A percentile compares a stretch with the other conserved stretches of the same genome.
Conservation (phyloP, 805 yeast genomes). For the Sungouiella thailandica region DNA sequence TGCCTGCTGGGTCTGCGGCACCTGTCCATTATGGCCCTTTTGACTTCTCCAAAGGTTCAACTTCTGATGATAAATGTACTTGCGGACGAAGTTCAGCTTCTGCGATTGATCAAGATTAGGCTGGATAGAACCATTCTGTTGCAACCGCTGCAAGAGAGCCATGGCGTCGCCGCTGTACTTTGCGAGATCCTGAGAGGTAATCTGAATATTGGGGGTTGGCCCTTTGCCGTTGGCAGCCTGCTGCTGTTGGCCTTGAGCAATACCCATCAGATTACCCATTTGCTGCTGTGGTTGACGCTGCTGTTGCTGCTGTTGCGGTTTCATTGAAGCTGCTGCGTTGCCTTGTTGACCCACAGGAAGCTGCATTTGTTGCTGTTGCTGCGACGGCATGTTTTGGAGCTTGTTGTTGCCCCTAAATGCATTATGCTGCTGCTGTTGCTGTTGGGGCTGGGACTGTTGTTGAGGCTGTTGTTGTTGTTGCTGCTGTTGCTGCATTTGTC, state of each 20-base stretch:
- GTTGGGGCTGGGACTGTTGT: neutral
- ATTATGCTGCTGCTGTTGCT: constrained; percentile 1
- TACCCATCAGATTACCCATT: neutral
- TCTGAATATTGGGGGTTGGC: constrained; percentile 8
- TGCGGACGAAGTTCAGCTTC: constrained; percentile 34
- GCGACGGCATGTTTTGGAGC: constrained; percentile 5
- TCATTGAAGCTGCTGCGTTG: neutral
- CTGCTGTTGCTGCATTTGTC: constrained; percentile 6
- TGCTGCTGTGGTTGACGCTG: neutral
- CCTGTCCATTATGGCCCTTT: constrained; percentile 16
- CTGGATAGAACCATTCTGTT: constrained; percentile 31
- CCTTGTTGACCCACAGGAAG: neutral
- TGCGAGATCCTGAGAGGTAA: constrained; percentile 28
- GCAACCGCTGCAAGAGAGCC: constrained; percentile 31
- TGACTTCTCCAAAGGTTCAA: constrained; percentile 23
- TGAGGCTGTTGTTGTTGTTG: constrained; percentile 1
- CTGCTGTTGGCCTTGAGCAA: constrained; percentile 12
- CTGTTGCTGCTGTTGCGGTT: constrained; percentile 11
- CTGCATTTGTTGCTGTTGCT: constrained; percentile 7
- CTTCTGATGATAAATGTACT: constrained; percentile 38
- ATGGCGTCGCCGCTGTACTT: constrained; percentile 38
- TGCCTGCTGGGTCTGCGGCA: constrained; percentile 5
- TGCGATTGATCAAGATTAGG: constrained; percentile 31
- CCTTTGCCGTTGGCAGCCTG: constrained; percentile 9
- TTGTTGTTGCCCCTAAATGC: constrained; percentile 4